Evolutionary conservation across 352 stramenopile species (phyloP).

Genomic region (Aphanomyces cochlioides): DNA sequence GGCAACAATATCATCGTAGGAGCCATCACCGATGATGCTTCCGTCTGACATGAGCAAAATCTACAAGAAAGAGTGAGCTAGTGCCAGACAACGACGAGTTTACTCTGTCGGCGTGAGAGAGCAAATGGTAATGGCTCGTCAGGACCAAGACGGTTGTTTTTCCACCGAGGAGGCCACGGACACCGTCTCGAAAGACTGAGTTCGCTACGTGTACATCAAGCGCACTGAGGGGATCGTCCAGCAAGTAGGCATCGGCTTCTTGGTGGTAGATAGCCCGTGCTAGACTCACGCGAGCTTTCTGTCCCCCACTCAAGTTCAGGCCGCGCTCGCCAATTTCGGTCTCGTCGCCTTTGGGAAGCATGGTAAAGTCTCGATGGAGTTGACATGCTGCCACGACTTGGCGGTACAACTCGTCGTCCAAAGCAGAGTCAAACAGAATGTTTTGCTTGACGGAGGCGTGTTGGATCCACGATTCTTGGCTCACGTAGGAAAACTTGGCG

Average conservation of each 20-base stretch:
- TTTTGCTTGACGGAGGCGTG: slow-evolving; percentile 95
- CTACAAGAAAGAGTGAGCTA: neutral
- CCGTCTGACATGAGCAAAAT: slow-evolving; percentile 38
- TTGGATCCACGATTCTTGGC: slow-evolving; percentile 95
- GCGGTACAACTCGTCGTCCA: slow-evolving; percentile 45
- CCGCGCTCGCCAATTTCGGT: slow-evolving; percentile 61
- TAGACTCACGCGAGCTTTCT: slow-evolving; percentile 41
- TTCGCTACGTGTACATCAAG: slow-evolving; percentile 96
- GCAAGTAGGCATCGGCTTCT: slow-evolving; percentile 90
- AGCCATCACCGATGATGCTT: slow-evolving; percentile 34
- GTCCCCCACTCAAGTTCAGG: slow-evolving; percentile 42
- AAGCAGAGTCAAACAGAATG: slow-evolving; percentile 89
- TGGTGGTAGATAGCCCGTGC: slow-evolving; percentile 50
- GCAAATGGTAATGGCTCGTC: slow-evolving; percentile 92
- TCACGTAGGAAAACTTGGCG: slow-evolving; percentile 88
- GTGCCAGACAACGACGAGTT: slow-evolving; percentile 18
- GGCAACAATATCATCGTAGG: slow-evolving; percentile 26
- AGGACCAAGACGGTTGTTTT: slow-evolving; percentile 91
- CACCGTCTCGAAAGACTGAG: slow-evolving; percentile 93
- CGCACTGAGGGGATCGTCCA: slow-evolving; percentile 95
- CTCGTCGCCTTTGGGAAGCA: slow-evolving; percentile 54
- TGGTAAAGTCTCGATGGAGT: slow-evolving; percentile 43
- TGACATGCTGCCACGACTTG: slow-evolving; percentile 17
- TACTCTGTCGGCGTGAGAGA: slow-evolving; percentile 49
- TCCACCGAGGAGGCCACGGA: slow-evolving; percentile 75